Evolutionary conservation across 2,329 filamentous ascomycete genomes (phyloP).

Genomic region (Thielaviopsis ethacetica): DNA sequence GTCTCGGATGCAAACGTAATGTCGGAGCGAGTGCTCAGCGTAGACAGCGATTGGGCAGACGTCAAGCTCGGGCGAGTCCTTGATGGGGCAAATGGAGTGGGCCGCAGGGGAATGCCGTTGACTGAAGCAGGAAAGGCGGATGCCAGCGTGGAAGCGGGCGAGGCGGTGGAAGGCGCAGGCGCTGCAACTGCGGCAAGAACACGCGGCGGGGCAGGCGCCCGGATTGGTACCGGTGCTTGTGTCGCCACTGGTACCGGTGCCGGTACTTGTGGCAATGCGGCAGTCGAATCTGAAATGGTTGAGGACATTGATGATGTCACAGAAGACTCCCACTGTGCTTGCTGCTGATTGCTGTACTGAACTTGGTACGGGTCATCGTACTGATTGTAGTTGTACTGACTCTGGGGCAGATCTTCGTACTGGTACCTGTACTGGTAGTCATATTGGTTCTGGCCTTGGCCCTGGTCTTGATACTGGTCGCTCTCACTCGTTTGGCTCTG

Average conservation of each 20-base stretch:
- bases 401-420: not conserved
- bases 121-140: not conserved
- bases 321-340: too few relatives aligned
- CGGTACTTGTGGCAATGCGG: not conserved
- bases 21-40: not conserved
- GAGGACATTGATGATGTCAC: too few relatives aligned
- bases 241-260: too few relatives aligned
- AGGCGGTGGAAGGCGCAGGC: not conserved
- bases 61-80: not conserved
- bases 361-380: not conserved
- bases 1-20: constrained; percentile 2
- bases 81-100: not conserved
- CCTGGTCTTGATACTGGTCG: not conserved
- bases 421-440: not conserved
- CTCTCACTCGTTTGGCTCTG: not conserved
- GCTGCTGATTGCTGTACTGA: too few relatives aligned
- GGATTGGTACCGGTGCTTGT: not conserved
- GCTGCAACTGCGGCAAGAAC: not conserved
- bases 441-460: not conserved
- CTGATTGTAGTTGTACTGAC: not conserved
- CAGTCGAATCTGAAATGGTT: too few relatives aligned
- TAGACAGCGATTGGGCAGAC: constrained; percentile 3
- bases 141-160: not conserved
- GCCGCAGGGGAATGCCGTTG: not conserved
- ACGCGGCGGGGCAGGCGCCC: too few relatives aligned